Conservation (phyloP, 2,329 filamentous ascomycete species). For the Colletotrichum sp. region DNA sequence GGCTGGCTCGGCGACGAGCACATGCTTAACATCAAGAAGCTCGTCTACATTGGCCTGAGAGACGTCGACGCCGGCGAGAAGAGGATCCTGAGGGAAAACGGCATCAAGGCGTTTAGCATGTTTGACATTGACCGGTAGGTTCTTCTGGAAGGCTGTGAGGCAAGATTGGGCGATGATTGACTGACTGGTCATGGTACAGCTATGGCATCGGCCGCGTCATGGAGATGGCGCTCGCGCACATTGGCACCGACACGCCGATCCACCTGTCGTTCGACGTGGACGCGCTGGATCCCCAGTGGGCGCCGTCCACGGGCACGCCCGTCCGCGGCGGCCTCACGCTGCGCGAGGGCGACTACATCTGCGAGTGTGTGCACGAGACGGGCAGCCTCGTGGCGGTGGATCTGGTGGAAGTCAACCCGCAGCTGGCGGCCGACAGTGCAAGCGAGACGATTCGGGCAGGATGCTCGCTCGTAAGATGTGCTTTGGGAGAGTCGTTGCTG, state of each 20-base stretch:
- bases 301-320: constrained; percentile 92
- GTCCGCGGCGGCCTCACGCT: constrained; percentile 93
- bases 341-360: constrained; percentile 96
- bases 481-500: constrained; percentile 88
- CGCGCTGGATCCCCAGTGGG: constrained; percentile 94
- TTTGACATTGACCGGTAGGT: constrained; percentile 82
- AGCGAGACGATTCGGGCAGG: constrained; percentile 89
- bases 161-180: neutral
- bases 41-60: constrained; percentile 95
- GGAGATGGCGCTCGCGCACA: constrained; percentile 97
- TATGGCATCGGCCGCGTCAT: constrained; percentile 95
- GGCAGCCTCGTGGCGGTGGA: constrained; percentile 82
- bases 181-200: neutral
- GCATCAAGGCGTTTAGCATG: constrained; percentile 97
- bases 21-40: constrained; percentile 74
- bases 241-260: constrained; percentile 92
- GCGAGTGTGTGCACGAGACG: constrained; percentile 82
- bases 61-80: constrained; percentile 96
- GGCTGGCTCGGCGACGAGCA: constrained; percentile 85
- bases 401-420: constrained; percentile 82
- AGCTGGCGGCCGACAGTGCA: constrained; percentile 71
- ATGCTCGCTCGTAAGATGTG: constrained; percentile 89
- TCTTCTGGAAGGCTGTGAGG: neutral
- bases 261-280: constrained; percentile 98
- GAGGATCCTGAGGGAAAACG: constrained; percentile 84